These are phyloP conservation scores for Fusarium succisae DNA, from an alignment of 2,329 filamentous ascomycete species.

Conservation along the genomic window DNA sequence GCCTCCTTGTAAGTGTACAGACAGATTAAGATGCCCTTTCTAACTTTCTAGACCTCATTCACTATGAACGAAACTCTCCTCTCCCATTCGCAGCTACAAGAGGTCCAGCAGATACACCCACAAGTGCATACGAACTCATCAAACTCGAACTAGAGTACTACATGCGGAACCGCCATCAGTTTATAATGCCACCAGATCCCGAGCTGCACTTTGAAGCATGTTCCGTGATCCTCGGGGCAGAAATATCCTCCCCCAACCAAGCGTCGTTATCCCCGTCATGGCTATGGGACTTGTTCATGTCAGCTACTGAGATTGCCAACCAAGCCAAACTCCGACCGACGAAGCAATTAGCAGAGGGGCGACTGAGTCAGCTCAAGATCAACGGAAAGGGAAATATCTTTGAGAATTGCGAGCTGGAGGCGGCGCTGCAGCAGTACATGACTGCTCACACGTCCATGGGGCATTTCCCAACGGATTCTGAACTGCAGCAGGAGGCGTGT, in stretches of 20 bases:
- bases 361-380: constrained; percentile 28
- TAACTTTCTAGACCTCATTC: constrained; percentile 31
- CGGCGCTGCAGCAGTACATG: constrained; percentile 23
- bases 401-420: constrained; percentile 32
- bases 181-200: constrained; percentile 6
- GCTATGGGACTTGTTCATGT: constrained; percentile 36
- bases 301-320: constrained; percentile 16
- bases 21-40: rapidly evolving
- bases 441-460: constrained; percentile 15
- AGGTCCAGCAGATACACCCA: constrained; percentile 33
- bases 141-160: constrained; percentile 33
- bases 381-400: constrained; percentile 34
- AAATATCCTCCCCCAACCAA: constrained; percentile 24
- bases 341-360: constrained; percentile 19
- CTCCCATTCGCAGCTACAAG: constrained; percentile 31
- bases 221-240: constrained; percentile 23
- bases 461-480: constrained; percentile 22
- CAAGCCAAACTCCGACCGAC: constrained; percentile 25
- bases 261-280: constrained; percentile 19
- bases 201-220: constrained; percentile 34
- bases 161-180: constrained; percentile 22
- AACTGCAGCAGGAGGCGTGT: constrained; percentile 30
- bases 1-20: constrained; percentile 48
- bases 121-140: constrained; percentile 32
- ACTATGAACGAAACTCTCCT: constrained; percentile 31